Base-by-base conservation (phyloP, 305 asterid species). In the Rubia peregrina region DNA sequence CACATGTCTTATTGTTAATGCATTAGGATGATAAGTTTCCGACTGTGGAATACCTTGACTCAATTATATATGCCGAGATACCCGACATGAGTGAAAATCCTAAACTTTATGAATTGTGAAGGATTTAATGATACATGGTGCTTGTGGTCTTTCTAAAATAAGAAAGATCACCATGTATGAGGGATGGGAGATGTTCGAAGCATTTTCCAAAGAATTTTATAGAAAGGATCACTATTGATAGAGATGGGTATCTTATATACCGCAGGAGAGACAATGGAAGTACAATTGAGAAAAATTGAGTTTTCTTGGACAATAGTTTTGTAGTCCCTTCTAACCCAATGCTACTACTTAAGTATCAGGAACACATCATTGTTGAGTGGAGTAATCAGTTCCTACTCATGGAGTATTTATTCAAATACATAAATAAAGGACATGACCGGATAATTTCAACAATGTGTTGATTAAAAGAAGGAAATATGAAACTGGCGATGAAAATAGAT, bases 101-200 rank as follows among this genome's bases (percentile, higher is more conserved):
- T 36, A 9, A 38, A n/a, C n/a, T 36, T 1, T 65, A 65, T 21
- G 30, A 0, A 16, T 19, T 8, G 49, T 65, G 6, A 60, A 21
- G 41, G 65, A 60, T 22, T 22, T 60, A 11, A 60, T 19, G 65
- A 60, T 60, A 11, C 69, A 65, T 42, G 51, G 69, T 36, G 49
- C 69, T 16, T 33, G 19, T 65, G 69, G 48, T 42, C 7, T 19
- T 17, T 1, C 12, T 11, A 65, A 65, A 17, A 9, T 44, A 26
- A 26, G 21, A 1, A 26, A 26, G 21, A 1, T 38, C 17, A 19
- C 69, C 69, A 0, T 65, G 69, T 21, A 65, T 65, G 69, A 65
- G 17, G 46, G 48, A 65, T 21, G 33, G 48, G 16, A 38, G 51
- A 8, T 65, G 48, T 42, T 14, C 51, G 9, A 38, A 42, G 43